phyloP scores from a whole-genome alignment of 306 rosid genomes.

The Benincasa hispida region DNA sequence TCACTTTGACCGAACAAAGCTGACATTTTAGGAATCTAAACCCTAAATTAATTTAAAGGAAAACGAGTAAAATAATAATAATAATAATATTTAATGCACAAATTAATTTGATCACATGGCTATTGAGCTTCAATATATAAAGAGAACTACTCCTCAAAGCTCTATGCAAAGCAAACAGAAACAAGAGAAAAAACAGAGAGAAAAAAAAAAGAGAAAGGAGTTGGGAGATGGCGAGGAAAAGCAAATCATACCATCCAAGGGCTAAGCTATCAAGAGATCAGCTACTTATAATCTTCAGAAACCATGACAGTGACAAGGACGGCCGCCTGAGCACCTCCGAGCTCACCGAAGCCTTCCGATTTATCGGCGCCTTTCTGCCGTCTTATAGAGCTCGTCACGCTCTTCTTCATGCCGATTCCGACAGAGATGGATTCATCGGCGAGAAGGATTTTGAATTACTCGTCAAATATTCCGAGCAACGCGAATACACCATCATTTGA shows the following conservation, averaged over 20 bases:
- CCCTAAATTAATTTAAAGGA: background rate
- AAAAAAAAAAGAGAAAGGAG: background rate
- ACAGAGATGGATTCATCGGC: constrained; percentile 16
- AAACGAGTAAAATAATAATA: background rate
- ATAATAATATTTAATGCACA: too few species aligned
- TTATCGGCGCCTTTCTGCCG: background rate
- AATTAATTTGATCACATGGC: background rate
- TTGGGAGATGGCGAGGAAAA: background rate
- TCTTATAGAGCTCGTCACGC: background rate
- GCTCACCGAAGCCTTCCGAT: background rate
- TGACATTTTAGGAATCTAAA: background rate
- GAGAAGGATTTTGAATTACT: constrained; percentile 11
- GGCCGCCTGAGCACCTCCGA: constrained; percentile 2
- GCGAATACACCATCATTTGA: background rate
- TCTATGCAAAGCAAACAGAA: background rate
- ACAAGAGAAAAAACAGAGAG: background rate
- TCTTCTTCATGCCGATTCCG: constrained; percentile 3
- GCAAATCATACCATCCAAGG: background rate
- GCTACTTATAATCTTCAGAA: background rate
- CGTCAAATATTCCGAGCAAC: constrained; percentile 7
- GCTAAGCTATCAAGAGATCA: background rate
- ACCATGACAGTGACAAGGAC: constrained; percentile 2
- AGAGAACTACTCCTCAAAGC: background rate
- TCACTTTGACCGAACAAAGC: background rate
- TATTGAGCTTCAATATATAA: background rate